Conservation (phyloP, 768 basidiomycete species). For the Tephrocybe sp. region DNA sequence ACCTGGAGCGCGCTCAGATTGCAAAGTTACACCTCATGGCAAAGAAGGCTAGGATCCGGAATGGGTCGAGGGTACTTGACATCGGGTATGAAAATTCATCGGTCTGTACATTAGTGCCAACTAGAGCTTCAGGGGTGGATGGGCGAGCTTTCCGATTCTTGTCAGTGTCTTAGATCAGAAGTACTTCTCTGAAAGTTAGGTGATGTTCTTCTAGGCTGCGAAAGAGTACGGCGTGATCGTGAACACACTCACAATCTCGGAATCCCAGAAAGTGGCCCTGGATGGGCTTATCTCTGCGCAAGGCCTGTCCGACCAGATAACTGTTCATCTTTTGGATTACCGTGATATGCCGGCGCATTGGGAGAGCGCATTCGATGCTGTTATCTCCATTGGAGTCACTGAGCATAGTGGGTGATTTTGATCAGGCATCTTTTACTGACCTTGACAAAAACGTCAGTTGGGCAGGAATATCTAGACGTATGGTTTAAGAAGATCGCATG, state of each 20-base stretch:
- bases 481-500: conserved; percentile 13
- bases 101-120: neutral
- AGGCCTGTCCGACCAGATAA: conserved; percentile 47
- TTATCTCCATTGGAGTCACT: conserved; percentile 52
- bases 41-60: conserved; percentile 5
- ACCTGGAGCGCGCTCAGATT: conserved; percentile 12
- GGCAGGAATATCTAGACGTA: neutral
- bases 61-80: conserved; percentile 11
- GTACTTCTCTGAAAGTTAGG: no score
- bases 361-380: conserved; percentile 51
- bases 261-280: conserved; percentile 61
- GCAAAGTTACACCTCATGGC: conserved; percentile 12
- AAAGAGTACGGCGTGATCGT: conserved; percentile 53
- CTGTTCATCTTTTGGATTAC: conserved; percentile 69
- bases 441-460: no score
- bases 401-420: no score
- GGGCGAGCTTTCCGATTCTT: conserved; percentile 10
- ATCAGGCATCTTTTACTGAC: no score
- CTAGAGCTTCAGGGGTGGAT: conserved; percentile 1
- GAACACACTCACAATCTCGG: conserved; percentile 64
- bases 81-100: conserved; percentile 12
- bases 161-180: neutral
- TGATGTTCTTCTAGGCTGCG: no score
- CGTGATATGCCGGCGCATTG: conserved; percentile 55
- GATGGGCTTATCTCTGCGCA: conserved; percentile 57